These are phyloP conservation scores for Quaeritorhiza haematococci DNA, from an alignment of 371 early-diverging fungal species.

Conservation along the genomic window DNA sequence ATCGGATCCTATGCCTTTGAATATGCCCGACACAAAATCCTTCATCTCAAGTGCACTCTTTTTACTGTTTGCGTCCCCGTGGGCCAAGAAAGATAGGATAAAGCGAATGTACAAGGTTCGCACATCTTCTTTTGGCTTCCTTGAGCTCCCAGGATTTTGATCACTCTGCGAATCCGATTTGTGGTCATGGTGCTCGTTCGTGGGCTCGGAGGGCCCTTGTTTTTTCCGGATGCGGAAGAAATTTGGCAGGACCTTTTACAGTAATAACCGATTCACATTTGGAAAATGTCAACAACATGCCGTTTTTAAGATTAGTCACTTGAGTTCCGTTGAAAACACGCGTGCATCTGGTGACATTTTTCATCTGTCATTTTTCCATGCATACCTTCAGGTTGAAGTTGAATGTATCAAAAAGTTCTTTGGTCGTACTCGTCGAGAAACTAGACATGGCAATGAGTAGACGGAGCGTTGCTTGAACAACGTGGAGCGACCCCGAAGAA, in stretches of 20 bases:
- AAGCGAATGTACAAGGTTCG: constrained; percentile 69
- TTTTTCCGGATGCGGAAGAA: constrained; percentile 26
- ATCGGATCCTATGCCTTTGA: constrained; percentile 63
- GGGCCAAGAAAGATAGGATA: constrained; percentile 67
- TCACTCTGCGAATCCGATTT: neutral
- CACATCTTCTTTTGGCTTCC: constrained; percentile 37
- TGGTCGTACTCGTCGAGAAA: constrained; percentile 19
- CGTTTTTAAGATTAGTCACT: neutral
- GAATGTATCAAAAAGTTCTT: constrained; percentile 34
- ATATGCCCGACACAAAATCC: constrained; percentile 58
- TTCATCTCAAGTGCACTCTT: constrained; percentile 64
- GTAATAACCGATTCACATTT: neutral
- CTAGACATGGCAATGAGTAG: constrained; percentile 44
- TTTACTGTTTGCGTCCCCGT: constrained; percentile 64
- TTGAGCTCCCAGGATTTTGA: neutral
- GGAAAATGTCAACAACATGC: neutral
- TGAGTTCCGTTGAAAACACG: neutral
- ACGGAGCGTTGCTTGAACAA: constrained; percentile 36
- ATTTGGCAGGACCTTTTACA: constrained; percentile 23
- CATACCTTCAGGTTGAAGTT: constrained; percentile 31
- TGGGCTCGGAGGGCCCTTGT: neutral
- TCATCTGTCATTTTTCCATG: neutral
- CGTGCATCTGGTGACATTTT: neutral
- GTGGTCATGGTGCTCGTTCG: neutral
- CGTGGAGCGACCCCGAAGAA: constrained; percentile 26